These are phyloP conservation scores for Spergularia bocconei DNA, from an alignment of 148 eudicot species.

Conservation along the genomic window DNA sequence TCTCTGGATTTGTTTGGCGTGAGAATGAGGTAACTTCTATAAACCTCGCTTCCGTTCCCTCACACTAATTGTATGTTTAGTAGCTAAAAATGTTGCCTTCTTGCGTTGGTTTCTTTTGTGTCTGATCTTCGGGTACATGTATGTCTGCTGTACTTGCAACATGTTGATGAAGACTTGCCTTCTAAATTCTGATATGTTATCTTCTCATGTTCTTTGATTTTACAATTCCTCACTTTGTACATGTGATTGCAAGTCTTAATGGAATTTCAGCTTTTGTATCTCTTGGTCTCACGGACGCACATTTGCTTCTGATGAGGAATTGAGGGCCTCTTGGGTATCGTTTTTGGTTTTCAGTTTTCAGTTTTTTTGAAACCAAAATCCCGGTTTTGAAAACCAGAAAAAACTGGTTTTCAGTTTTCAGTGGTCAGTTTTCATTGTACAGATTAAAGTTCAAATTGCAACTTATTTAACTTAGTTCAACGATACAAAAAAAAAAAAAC, in stretches of 20 bases:
- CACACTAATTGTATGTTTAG: background rate
- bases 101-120: background rate
- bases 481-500: no score
- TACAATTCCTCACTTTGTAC: background rate
- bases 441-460: no score
- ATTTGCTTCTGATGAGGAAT: background rate
- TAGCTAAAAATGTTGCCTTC: conserved; percentile 1
- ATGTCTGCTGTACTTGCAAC: background rate
- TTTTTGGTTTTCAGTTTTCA: no score
- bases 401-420: no score
- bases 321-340: no score
- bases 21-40: conserved; percentile 68
- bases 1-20: conserved; percentile 93
- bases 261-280: background rate
- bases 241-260: background rate
- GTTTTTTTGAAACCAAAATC: no score
- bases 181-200: background rate
- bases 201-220: background rate
- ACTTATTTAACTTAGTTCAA: no score
- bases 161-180: background rate
- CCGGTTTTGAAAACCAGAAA: no score
- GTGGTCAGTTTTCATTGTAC: no score
- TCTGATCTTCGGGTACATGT: background rate
- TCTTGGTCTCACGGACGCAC: no score
- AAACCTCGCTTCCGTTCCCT: background rate